Percentiles rank a stretch among this genome's conserved stretches.
Evolutionary conservation across 78 protist genomes (phyloP).

Genomic region (Planoprotostelium fungivorum): DNA sequence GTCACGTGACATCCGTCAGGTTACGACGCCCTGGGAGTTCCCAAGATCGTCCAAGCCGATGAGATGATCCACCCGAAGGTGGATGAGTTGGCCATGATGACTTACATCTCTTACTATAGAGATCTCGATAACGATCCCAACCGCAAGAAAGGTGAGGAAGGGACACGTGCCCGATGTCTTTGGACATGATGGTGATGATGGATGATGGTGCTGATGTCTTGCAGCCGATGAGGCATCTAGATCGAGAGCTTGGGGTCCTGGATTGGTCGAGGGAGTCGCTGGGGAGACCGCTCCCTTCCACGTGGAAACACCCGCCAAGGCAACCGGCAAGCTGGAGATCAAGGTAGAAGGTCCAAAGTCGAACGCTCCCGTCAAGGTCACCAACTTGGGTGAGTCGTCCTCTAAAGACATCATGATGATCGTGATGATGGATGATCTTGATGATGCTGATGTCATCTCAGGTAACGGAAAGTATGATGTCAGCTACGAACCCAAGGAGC

Average conservation of each 20-base stretch:
- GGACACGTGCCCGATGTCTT: neutral
- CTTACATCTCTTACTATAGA: constrained; percentile 57
- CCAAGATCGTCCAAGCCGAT: constrained; percentile 62
- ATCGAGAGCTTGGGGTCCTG: constrained; percentile 42
- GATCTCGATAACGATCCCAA: neutral
- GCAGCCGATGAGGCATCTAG: constrained; percentile 15
- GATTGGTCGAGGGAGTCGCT: constrained; percentile 39
- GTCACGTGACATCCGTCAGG: neutral
- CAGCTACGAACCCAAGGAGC: constrained; percentile 49
- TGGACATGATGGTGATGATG: neutral
- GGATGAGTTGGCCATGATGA: constrained; percentile 61
- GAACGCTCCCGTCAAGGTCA: neutral
- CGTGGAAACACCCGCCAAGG: constrained; percentile 25
- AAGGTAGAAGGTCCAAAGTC: neutral
- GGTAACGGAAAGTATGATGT: constrained; percentile 70
- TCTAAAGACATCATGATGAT: neutral
- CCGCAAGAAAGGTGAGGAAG: neutral
- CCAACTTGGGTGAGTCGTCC: neutral
- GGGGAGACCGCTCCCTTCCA: constrained; percentile 30
- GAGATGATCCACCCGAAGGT: constrained; percentile 55
- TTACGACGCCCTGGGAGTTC: constrained; percentile 28
- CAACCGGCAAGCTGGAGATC: constrained; percentile 2
- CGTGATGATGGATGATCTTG: neutral
- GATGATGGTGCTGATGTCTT: neutral
- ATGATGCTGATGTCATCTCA: too few relatives aligned